These are phyloP conservation scores for Globisporangium cederbergense DNA, from an alignment of 352 stramenopile genomes.

Conservation along the genomic window DNA sequence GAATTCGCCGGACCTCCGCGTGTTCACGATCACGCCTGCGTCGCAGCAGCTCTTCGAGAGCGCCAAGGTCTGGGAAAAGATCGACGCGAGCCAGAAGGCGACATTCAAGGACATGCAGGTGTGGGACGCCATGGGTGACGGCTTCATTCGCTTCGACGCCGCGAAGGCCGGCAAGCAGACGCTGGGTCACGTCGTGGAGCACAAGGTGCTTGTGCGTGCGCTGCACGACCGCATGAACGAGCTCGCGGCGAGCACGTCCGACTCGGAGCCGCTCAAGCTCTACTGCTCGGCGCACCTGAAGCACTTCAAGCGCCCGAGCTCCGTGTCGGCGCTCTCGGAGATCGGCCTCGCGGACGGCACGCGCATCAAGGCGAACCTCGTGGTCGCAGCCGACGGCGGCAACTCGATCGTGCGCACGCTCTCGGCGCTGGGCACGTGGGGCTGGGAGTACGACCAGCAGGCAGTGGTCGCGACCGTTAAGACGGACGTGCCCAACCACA, in stretches of 20 bases:
- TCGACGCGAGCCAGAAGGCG: conserved; percentile 48
- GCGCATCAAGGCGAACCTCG: conserved; percentile 67
- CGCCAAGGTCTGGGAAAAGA: conserved; percentile 75
- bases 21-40: conserved; percentile 89
- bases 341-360: conserved; percentile 69
- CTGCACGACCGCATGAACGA: conserved; percentile 86
- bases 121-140: conserved; percentile 88
- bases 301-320: conserved; percentile 64
- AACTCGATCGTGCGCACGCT: conserved; percentile 87
- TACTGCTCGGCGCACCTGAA: conserved; percentile 81
- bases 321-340: conserved; percentile 45
- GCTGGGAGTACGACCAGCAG: conserved; percentile 91
- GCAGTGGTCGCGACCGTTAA: conserved; percentile 90
- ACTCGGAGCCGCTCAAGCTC: conserved; percentile 61
- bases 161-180: conserved; percentile 48
- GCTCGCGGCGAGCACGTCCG: conserved; percentile 34
- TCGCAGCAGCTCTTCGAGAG: conserved; percentile 77
- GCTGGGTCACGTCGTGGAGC: conserved; percentile 85
- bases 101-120: conserved; percentile 90
- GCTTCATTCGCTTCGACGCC: conserved; percentile 86
- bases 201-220: conserved; percentile 82
- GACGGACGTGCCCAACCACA: conserved; percentile 73
- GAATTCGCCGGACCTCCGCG: conserved; percentile 78
- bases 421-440: conserved; percentile 84
- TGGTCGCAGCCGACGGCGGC: conserved; percentile 87